Evolutionary conservation across 2,329 filamentous ascomycete species (phyloP).

Genomic region (Sphaerulina vaccinii): DNA sequence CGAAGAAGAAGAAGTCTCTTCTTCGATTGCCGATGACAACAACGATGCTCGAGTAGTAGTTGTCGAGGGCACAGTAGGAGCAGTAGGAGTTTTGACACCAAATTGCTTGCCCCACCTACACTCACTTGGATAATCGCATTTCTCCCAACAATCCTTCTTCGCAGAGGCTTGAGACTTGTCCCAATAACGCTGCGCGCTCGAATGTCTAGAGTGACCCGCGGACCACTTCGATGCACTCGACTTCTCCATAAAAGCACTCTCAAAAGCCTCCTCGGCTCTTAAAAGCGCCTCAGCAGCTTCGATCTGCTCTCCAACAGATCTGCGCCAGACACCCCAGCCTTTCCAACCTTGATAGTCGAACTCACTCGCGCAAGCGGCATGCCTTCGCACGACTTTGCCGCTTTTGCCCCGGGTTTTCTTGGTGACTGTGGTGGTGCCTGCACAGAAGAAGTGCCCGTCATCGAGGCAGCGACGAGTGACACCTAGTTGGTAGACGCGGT

Average conservation of each 20-base stretch:
- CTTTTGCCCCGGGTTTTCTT: slow-evolving; percentile 36
- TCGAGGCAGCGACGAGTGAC: slow-evolving; percentile 54
- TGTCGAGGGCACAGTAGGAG: slow-evolving; percentile 3
- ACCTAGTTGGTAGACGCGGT: slow-evolving; percentile 47
- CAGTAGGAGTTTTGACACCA: slow-evolving; percentile 27
- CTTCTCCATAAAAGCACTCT: neutral
- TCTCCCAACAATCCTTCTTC: slow-evolving; percentile 44
- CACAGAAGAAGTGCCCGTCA: slow-evolving; percentile 56
- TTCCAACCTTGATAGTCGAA: slow-evolving; percentile 57
- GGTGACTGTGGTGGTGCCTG: slow-evolving; percentile 45
- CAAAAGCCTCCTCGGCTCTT: slow-evolving; percentile 18
- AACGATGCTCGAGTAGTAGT: neutral
- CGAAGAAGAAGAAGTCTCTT: slow-evolving; percentile 4
- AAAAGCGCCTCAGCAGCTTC: slow-evolving; percentile 28
- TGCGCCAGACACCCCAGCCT: slow-evolving; percentile 46
- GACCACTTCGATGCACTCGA: neutral
- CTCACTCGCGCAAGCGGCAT: slow-evolving; percentile 49
- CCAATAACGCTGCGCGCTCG: slow-evolving; percentile 1
- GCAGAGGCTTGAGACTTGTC: slow-evolving; percentile 2
- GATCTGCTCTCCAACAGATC: slow-evolving; percentile 28
- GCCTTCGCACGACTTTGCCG: slow-evolving; percentile 33
- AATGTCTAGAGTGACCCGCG: neutral
- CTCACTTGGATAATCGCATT: slow-evolving; percentile 49
- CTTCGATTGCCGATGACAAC: slow-evolving; percentile 5
- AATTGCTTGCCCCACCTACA: slow-evolving; percentile 44